Evolutionary conservation across 2,329 filamentous ascomycete species (phyloP), one percentile per base, ranked within the genome.

Genomic region (Metarhizium brunneum): DNA sequence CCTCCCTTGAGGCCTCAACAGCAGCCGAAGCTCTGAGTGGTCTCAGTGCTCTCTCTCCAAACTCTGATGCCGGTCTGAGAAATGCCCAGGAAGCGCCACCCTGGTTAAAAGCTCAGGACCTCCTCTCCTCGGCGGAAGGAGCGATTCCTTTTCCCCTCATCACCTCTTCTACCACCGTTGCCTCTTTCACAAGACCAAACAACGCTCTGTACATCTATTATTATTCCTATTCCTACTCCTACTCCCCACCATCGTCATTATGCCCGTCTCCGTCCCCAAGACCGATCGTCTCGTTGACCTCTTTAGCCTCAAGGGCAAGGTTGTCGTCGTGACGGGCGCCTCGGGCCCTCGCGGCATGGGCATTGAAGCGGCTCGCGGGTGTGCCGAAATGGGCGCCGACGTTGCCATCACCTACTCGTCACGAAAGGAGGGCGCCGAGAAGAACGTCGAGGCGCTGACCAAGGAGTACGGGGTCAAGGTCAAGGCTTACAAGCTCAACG

Each of bases 381-480:
- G 83, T 53, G 86, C 86, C 50, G 86, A 90, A 71, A 81, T 86
- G 65, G 86, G 86, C 49, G 86, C 85, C 59, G 78, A 87, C 63
- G 73, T 89, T 43, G 85, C 83, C 65, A 80, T 89, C 63, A 92
- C 87, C 62, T 88, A 86, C 75, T 82, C 84, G 55, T 85, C 85
- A 59, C 82, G 81, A 65, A 87, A 87, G 70, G 78, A 83, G 66
- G 83, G 85, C 48, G 84, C 85, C 35, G 73, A 82, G 45, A 82
- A 85, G 67, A 85, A 87, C 64, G 83, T 84, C 32, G 77, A 76
- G 49, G 84, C 86, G 63, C 80, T 90, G 54, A 74, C 73, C 60
- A 77, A 81, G 66, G 77, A 82, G 40, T 88, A 87, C 64, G 85
- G 85, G 51, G 80, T 90, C 62, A 84, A 86, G 70, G 82, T 75